Evolutionary conservation across 2,329 filamentous ascomycete species (phyloP).

Genomic region (Pseudocercospora eumusae): DNA sequence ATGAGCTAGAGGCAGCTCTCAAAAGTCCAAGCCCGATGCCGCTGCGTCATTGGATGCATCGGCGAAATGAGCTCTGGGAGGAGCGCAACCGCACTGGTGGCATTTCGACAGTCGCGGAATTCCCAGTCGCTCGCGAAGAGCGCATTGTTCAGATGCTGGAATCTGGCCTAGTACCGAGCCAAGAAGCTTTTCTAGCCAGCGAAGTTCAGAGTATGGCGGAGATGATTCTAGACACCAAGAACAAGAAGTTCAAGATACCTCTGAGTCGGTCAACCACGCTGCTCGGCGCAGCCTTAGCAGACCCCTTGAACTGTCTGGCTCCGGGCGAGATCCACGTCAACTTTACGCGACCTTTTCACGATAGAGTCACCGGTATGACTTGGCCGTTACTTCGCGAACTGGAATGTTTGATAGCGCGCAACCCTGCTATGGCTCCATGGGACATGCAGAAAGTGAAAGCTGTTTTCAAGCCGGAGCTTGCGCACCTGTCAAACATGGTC

Average conservation of each 20-base stretch:
- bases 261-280: conserved; percentile 63
- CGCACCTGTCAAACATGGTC: conserved; percentile 73
- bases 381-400: conserved; percentile 58
- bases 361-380: conserved; percentile 47
- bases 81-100: conserved; percentile 34
- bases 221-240: conserved; percentile 24
- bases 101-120: conserved; percentile 50
- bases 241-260: conserved; percentile 45
- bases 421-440: conserved; percentile 67
- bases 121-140: conserved; percentile 57
- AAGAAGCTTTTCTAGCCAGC: conserved; percentile 25
- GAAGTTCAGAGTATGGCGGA: conserved; percentile 17
- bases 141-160: conserved; percentile 58
- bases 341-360: conserved; percentile 63
- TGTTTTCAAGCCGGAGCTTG: conserved; percentile 59
- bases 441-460: conserved; percentile 67
- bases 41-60: conserved; percentile 58
- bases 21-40: conserved; percentile 38
- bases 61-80: conserved; percentile 46
- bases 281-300: conserved; percentile 68
- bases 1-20: conserved; percentile 49
- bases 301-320: conserved; percentile 62
- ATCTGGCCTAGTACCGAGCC: conserved; percentile 33
- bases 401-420: conserved; percentile 67
- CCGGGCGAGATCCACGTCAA: conserved; percentile 68